phyloP scores from a whole-genome alignment of 495 filamentous ascomycete species.

The Penicillium verhagenii region DNA sequence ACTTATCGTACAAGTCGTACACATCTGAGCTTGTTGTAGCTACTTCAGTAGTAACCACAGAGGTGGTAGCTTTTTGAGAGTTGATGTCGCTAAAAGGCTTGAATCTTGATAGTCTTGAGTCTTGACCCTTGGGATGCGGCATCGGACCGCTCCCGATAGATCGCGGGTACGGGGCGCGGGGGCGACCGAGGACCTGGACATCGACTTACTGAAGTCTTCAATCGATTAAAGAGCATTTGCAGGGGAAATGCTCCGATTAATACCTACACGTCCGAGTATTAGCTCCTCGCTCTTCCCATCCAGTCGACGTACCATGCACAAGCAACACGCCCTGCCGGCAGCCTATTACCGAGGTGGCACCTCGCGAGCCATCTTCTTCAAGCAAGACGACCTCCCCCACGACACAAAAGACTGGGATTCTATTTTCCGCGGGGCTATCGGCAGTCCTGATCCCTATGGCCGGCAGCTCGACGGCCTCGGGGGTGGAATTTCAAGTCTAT shows the following conservation, averaged over 20 bases:
- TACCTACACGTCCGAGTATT: background rate
- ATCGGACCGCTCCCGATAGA: background rate
- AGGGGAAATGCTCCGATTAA: background rate
- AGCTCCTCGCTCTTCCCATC: background rate
- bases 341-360: constrained; percentile 74
- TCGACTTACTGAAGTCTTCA: background rate
- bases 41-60: too few relatives aligned
- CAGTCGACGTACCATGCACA: background rate
- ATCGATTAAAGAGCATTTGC: background rate
- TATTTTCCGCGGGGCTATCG: constrained; percentile 63
- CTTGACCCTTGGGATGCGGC: too few relatives aligned
- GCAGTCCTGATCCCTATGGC: constrained; percentile 66
- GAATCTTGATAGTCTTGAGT: too few relatives aligned
- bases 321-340: constrained; percentile 52
- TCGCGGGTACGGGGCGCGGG: too few relatives aligned
- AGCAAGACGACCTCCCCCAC: constrained; percentile 49
- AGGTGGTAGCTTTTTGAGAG: too few relatives aligned
- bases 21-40: too few relatives aligned
- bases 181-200: background rate
- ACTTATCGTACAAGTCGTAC: too few relatives aligned
- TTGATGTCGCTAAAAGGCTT: too few relatives aligned
- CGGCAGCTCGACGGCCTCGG: constrained; percentile 73
- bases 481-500: constrained; percentile 65
- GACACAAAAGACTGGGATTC: constrained; percentile 48
- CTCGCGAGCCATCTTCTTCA: constrained; percentile 66